Percentiles rank a stretch among this genome's conserved stretches.
Evolutionary conservation across 306 rosid species (phyloP).

Genomic region (Albizia julibrissin): DNA sequence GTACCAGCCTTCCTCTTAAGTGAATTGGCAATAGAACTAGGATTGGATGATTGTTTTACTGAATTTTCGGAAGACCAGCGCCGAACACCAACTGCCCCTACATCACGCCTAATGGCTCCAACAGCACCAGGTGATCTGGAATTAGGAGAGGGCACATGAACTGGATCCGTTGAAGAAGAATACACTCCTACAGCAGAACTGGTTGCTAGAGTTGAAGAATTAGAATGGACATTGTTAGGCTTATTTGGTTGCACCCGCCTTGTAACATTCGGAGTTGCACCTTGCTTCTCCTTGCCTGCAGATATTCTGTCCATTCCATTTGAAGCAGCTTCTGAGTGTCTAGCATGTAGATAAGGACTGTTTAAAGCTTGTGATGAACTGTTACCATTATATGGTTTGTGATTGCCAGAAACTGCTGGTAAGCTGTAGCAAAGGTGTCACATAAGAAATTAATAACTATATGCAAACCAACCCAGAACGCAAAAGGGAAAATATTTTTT

Average conservation of each 20-base stretch:
- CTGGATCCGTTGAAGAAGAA: constrained; percentile 97
- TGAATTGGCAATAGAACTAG: constrained; percentile 57
- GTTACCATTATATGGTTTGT: constrained; percentile 21
- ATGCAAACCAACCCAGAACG: not conserved
- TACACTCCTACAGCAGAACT: constrained; percentile 84
- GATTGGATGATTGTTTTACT: constrained; percentile 51
- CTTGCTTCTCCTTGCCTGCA: constrained; percentile 49
- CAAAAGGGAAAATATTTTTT: not conserved
- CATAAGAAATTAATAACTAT: constrained; percentile 9
- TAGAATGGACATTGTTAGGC: constrained; percentile 48
- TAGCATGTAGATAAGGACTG: constrained; percentile 53
- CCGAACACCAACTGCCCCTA: constrained; percentile 87
- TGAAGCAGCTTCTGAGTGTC: constrained; percentile 42
- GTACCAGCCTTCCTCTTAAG: constrained; percentile 58
- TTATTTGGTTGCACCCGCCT: constrained; percentile 43
- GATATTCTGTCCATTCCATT: constrained; percentile 41
- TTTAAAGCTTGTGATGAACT: constrained; percentile 48
- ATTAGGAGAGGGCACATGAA: constrained; percentile 98
- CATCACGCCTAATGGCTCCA: constrained; percentile 96
- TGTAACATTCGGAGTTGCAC: constrained; percentile 30
- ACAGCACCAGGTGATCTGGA: constrained; percentile 81
- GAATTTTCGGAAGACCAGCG: constrained; percentile 64
- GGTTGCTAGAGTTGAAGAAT: constrained; percentile 48
- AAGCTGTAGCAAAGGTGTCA: constrained; percentile 44
- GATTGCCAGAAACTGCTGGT: constrained; percentile 53